A percentile compares a stretch with the other conserved stretches of the same genome.
Evolutionary conservation across 768 basidiomycete species (phyloP).

Genomic region (Termitomyces sp.): DNA sequence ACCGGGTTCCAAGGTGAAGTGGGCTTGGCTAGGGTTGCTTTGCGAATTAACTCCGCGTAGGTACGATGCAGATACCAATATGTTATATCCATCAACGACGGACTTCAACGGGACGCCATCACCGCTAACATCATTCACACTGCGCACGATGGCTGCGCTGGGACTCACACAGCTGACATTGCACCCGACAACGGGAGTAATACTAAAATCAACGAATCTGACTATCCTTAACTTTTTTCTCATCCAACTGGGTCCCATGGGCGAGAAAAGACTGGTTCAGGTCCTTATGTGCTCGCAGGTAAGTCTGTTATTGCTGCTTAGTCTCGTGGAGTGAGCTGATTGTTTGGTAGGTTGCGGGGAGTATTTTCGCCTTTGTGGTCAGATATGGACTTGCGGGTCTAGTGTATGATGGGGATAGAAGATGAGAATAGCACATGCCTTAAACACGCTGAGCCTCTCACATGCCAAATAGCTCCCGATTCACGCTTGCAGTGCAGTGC

Average conservation of each 20-base stretch:
- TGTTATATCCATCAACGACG: conserved; percentile 73
- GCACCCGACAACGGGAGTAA: conserved; percentile 47
- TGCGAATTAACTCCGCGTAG: conserved; percentile 29
- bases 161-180: conserved; percentile 61
- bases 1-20: conserved; percentile 79
- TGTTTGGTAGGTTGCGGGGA: conserved; percentile 56
- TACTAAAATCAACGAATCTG: conserved; percentile 77
- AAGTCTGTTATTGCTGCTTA: not conserved
- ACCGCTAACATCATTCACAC: conserved; percentile 42
- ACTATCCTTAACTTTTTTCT: conserved; percentile 89
- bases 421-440: conserved; percentile 33
- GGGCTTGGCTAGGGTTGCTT: not conserved
- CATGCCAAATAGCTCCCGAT: conserved; percentile 4
- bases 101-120: conserved; percentile 56
- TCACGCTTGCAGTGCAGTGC: not conserved
- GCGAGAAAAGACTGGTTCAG: conserved; percentile 73
- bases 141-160: conserved; percentile 55
- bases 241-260: conserved; percentile 76
- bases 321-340: not conserved
- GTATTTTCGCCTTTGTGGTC: conserved; percentile 75
- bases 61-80: conserved; percentile 66
- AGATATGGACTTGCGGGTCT: conserved; percentile 87
- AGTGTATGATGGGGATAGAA: conserved; percentile 88
- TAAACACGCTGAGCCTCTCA: not conserved
- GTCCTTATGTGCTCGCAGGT: conserved; percentile 75